These are phyloP conservation scores for Lasiosphaeria ovina DNA, from an alignment of 495 filamentous ascomycete genomes.

Conservation along the genomic window DNA sequence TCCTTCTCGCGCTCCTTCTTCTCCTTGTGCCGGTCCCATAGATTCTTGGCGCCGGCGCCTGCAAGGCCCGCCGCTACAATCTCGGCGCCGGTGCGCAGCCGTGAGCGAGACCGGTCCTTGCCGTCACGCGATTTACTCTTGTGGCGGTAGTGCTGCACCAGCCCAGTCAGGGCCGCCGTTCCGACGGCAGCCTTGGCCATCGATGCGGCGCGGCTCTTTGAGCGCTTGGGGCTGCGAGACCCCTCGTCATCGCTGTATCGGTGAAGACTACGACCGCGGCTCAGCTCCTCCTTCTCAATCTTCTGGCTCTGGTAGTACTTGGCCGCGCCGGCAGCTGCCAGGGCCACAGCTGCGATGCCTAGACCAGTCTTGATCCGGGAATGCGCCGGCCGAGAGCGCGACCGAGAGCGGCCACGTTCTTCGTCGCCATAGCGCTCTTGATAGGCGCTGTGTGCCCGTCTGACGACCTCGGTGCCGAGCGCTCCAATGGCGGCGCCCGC, in stretches of 20 bases:
- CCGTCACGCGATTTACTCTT: slow-evolving; percentile 57
- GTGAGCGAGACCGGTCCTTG: slow-evolving; percentile 59
- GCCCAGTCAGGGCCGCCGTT: slow-evolving; percentile 72
- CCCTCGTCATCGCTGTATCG: slow-evolving; percentile 49
- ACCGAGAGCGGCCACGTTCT: slow-evolving; percentile 53
- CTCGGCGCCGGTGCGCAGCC: slow-evolving; percentile 55
- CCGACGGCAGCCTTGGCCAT: slow-evolving; percentile 77
- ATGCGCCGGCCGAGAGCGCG: slow-evolving; percentile 50
- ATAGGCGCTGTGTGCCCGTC: slow-evolving; percentile 70
- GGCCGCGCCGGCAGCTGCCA: slow-evolving; percentile 70
- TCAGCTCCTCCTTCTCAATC: slow-evolving; percentile 59
- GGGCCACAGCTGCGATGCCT: slow-evolving; percentile 76
- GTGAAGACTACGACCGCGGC: slow-evolving; percentile 68
- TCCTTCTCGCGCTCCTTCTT: slow-evolving; percentile 46
- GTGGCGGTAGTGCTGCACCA: slow-evolving; percentile 71
- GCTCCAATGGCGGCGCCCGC: slow-evolving; percentile 82
- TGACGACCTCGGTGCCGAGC: slow-evolving; percentile 72
- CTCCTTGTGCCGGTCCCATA: slow-evolving; percentile 69
- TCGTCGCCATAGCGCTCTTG: slow-evolving; percentile 59
- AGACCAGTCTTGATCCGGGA: slow-evolving; percentile 63
- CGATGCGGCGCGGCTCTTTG: slow-evolving; percentile 63
- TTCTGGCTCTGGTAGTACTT: slow-evolving; percentile 71
- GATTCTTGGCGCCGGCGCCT: slow-evolving; percentile 72
- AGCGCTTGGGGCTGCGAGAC: slow-evolving; percentile 40
- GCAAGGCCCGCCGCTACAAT: slow-evolving; percentile 75